Evolutionary conservation across 2,329 filamentous ascomycete genomes (phyloP), one percentile per base, ranked within the genome.

Genomic region (Magnaporthales sp.): DNA sequence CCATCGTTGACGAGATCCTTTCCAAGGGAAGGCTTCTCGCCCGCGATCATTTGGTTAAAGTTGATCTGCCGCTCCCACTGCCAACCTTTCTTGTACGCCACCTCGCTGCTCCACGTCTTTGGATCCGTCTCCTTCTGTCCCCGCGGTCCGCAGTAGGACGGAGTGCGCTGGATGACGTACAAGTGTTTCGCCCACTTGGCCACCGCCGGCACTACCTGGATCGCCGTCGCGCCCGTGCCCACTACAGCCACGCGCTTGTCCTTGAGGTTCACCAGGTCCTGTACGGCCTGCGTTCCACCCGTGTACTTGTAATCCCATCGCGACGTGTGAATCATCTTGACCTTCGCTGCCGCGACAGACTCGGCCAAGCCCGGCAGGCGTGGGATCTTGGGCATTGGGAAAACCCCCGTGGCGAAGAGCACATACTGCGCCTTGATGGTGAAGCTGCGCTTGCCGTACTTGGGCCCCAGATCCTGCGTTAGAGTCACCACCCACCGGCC

Each of bases 151-250:
- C 1, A 73, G 67, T 4, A 72, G 69, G 63, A 82, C 76, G 84
- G 83, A 2, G 84, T 86, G 2, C 84, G 80, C 71, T 87, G 84
- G 70, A 87, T 79, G n/a, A 87, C 83, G 68, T 80, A 84, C 3
- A 86, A 70, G 54, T 85, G 75, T 62, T 82, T 80, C 0, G 82
- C 79, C 67, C 77, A 82, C 62, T 80, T 76, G 2, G 79, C 81
- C 0, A 86, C 71, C n/a, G 76, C 71, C 0, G 83, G 80, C 0
- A 83, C 71, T 1, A 76, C 77, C 67, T 82, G 80, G 2, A 84
- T 74, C 0, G 78, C 79, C 0, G 81, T 84, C 0, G 82, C 80
- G 0, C 81, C 83, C 0, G 82, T 84, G 26, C 83, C 83, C 30
- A 85, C 74, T 63, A 85, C 75, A 2, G 77, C 83, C 1, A 85